These are phyloP conservation scores for Pythium folliculosum DNA, from an alignment of 352 stramenopile species.

Conservation along the genomic window DNA sequence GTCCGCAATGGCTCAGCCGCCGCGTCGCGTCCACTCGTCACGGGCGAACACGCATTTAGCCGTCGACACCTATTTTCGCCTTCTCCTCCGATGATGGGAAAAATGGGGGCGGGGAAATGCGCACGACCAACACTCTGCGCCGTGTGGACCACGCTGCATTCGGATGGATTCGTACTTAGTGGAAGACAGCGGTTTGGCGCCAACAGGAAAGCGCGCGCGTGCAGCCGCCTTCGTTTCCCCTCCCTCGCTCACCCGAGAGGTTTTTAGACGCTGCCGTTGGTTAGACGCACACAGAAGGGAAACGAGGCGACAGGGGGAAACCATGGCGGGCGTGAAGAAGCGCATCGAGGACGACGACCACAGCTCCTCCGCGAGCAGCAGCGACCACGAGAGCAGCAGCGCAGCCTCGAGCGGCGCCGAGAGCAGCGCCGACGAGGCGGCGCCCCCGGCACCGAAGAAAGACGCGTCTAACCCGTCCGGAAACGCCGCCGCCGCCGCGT, in stretches of 20 bases:
- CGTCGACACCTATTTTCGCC: conserved; percentile 11
- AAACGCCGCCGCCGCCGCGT: conserved; percentile 1
- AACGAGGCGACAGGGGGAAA: too few relatives aligned
- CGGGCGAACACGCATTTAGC: background rate
- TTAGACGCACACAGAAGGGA: background rate
- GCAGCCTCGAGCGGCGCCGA: conserved; percentile 16
- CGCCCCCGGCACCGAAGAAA: background rate
- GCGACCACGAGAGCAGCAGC: conserved; percentile 18
- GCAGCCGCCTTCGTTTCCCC: background rate
- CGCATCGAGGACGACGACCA: conserved; percentile 29
- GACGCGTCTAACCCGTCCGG: conserved; percentile 1
- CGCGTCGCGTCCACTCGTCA: too few relatives aligned
- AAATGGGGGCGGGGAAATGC: conserved; percentile 2
- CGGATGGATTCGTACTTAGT: conserved; percentile 31
- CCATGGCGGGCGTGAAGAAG: conserved; percentile 24
- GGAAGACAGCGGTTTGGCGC: conserved; percentile 21
- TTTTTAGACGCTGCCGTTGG: background rate
- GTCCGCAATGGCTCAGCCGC: too few relatives aligned
- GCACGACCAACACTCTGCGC: conserved; percentile 22
- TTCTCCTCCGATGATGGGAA: background rate
- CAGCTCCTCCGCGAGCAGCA: conserved; percentile 22
- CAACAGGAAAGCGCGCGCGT: conserved; percentile 23
- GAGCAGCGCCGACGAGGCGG: conserved; percentile 15
- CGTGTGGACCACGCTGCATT: background rate
- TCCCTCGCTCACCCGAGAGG: background rate